phyloP scores from a whole-genome alignment of 148 eudicot species.

The Bassia scoparia region DNA sequence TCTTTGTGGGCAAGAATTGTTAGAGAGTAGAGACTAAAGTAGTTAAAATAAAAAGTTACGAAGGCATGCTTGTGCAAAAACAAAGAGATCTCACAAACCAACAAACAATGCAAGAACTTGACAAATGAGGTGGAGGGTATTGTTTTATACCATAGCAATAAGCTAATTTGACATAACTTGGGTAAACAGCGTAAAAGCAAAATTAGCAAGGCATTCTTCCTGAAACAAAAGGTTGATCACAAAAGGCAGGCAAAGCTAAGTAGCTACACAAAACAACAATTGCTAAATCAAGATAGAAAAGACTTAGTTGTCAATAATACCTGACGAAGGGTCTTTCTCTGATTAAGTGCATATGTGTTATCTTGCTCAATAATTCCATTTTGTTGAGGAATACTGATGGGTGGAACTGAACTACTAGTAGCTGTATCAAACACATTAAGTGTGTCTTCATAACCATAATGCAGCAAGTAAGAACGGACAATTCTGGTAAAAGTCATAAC shows the following conservation, averaged over 20 bases:
- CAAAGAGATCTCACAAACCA: too few species aligned
- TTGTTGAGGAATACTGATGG: constrained; percentile 47
- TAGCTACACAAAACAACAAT: neutral
- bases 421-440: constrained; percentile 68
- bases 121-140: too few species aligned
- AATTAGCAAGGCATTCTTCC: too few species aligned
- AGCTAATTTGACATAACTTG: too few species aligned
- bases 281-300: neutral
- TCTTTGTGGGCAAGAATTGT: too few species aligned
- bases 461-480: constrained; percentile 81
- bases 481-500: constrained; percentile 51
- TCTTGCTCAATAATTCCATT: constrained; percentile 60
- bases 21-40: too few species aligned
- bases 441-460: constrained; percentile 92
- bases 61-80: too few species aligned
- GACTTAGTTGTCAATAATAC: constrained; percentile 31
- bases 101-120: too few species aligned
- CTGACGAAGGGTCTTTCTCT: constrained; percentile 82
- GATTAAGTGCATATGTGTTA: constrained; percentile 45
- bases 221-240: too few species aligned
- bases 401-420: constrained; percentile 55
- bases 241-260: neutral
- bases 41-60: too few species aligned
- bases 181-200: too few species aligned
- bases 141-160: too few species aligned